Evolutionary conservation across 805 yeast species (phyloP).

Genomic region (Cyberlindnera nakhonratchasimensis): DNA sequence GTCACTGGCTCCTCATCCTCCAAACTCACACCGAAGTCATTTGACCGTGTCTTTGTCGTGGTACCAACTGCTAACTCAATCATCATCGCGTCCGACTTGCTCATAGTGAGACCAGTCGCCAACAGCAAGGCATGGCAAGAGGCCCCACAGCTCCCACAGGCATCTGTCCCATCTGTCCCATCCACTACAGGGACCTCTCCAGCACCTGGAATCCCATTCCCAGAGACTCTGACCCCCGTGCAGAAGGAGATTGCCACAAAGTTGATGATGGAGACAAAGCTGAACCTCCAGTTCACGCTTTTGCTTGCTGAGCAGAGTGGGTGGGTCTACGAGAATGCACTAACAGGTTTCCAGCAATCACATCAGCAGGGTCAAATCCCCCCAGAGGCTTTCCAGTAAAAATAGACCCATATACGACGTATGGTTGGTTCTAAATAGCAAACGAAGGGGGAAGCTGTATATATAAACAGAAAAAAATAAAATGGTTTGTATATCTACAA

Average conservation of each 20-base stretch:
- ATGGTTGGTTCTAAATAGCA: background rate
- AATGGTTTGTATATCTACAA: background rate
- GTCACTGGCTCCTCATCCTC: conserved; percentile 26
- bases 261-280: conserved; percentile 66
- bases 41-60: conserved; percentile 80
- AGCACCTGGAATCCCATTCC: conserved; percentile 19
- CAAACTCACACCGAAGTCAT: conserved; percentile 60
- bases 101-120: conserved; percentile 61
- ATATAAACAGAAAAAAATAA: background rate
- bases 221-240: conserved; percentile 35
- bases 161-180: conserved; percentile 11
- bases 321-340: conserved; percentile 74
- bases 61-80: conserved; percentile 68
- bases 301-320: conserved; percentile 85
- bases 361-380: conserved; percentile 29
- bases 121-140: conserved; percentile 55
- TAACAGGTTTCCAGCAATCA: conserved; percentile 66
- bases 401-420: too few relatives aligned
- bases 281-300: conserved; percentile 74
- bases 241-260: conserved; percentile 66
- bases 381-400: conserved; percentile 27
- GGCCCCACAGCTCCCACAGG: conserved; percentile 4
- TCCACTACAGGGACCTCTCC: conserved; percentile 10
- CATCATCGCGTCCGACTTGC: conserved; percentile 83
- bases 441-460: background rate